Percentiles rank a stretch among this genome's conserved stretches.
phyloP scores from a whole-genome alignment of 1,139 yeast genomes.

The Sugiyamaella castrensis region DNA sequence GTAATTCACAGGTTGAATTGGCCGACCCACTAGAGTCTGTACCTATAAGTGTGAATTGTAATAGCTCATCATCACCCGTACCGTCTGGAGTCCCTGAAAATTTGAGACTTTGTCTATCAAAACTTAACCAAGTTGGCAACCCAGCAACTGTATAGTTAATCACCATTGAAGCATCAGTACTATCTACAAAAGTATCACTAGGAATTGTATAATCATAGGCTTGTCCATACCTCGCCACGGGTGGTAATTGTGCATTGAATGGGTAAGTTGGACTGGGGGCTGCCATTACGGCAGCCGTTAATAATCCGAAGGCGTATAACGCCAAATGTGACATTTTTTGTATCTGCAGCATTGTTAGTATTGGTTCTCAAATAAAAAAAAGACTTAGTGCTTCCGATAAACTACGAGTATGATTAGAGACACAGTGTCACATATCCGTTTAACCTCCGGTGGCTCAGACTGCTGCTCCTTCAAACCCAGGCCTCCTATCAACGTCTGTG shows the following conservation, averaged over 20 bases:
- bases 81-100: slow-evolving; percentile 70
- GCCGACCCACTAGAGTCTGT: slow-evolving; percentile 53
- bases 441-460: no score
- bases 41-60: slow-evolving; percentile 55
- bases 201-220: slow-evolving; percentile 67
- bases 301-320: background rate
- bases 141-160: slow-evolving; percentile 55
- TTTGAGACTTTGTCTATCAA: slow-evolving; percentile 59
- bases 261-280: slow-evolving; percentile 49
- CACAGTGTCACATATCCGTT: no score
- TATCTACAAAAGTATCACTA: slow-evolving; percentile 57
- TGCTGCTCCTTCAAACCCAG: no score
- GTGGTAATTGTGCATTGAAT: slow-evolving; percentile 76
- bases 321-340: no score
- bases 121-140: slow-evolving; percentile 74
- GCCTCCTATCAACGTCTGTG: no score
- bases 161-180: slow-evolving; percentile 29
- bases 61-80: slow-evolving; percentile 42
- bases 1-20: slow-evolving; percentile 50
- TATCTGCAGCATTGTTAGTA: no score
- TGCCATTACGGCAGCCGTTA: background rate
- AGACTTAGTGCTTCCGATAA: no score
- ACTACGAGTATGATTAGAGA: no score
- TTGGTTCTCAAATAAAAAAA: no score
- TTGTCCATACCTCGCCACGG: slow-evolving; percentile 71